Conservation (phyloP, 441 rosid genomes). For the Pelargonium fulgidum region DNA sequence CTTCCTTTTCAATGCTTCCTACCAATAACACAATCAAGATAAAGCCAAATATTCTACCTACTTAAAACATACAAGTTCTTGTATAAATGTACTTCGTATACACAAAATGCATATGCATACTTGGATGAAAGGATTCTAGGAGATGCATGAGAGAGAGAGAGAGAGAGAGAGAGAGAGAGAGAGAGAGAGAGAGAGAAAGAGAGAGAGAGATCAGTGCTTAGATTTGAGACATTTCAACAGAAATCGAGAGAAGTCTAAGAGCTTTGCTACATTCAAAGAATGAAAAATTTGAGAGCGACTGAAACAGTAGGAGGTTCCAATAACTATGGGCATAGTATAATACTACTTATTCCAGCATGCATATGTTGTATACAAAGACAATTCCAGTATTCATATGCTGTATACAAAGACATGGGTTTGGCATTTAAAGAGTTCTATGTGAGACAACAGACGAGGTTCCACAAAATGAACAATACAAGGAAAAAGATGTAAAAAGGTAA, state of each 20-base stretch:
- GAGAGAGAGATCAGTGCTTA: background rate
- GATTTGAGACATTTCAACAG: background rate
- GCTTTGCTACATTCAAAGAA: background rate
- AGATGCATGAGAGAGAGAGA: background rate
- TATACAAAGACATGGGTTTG: background rate
- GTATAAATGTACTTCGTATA: background rate
- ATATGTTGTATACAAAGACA: background rate
- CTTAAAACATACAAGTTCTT: background rate
- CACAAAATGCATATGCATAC: background rate
- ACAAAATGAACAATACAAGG: too few relatives aligned
- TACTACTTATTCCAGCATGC: background rate
- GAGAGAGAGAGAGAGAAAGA: too few relatives aligned
- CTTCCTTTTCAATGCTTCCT: conserved; percentile 64
- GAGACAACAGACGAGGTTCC: background rate
- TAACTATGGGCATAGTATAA: background rate
- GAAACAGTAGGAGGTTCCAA: background rate
- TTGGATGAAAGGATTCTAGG: background rate
- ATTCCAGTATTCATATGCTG: background rate
- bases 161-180: background rate
- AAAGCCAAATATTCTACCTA: background rate
- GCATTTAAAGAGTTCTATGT: background rate
- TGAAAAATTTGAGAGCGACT: background rate
- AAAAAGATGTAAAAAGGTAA: background rate
- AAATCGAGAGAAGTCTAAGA: background rate
- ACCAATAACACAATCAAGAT: conserved; percentile 13